Evolutionary conservation across 345 rosid genomes (phyloP), one percentile per base, ranked within the genome.

Genomic region (Sonneratia alba): DNA sequence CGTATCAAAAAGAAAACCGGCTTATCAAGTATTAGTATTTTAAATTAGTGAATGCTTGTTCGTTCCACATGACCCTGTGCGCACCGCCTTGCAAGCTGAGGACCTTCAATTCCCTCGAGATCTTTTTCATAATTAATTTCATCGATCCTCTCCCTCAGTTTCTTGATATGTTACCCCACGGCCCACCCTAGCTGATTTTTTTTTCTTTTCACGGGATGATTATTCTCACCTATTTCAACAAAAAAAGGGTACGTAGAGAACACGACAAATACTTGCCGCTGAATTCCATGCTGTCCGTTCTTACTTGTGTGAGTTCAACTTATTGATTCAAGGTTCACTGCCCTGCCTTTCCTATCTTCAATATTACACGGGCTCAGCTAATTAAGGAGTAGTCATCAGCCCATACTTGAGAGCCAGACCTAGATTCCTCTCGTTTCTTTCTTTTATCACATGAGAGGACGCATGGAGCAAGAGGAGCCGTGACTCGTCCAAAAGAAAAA

Each of bases 31-130:
- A 27, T 27, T 27, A 27, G 0, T 27, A 27, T 27, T 27, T 27
- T 27, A 27, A 27, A 27, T 27, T 27, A 27, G 0, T 1, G 1
- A 27, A 27, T 27, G 32, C 32, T 27, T 38, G 21, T 36, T 16
- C 27, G 18, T 7, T n/a, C 69, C 84, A 75, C 79, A 73, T 77
- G 81, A 72, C 76, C 66, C 71, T 47, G 78, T 57, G 72, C 77
- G 72, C 77, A 78, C 77, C 83, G 77, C 70, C 73, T 66, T 73
- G 80, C 82, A 77, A 83, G 85, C 81, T 72, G 69, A 71, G 75
- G 49, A 68, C 40, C 68, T 72, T 45, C 65, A 51, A 70, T 24
- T 66, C 69, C 67, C n/a, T n/a, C 24, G 53, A 37, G 21, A 34
- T 61, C 19, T 48, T 27, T 27, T 27, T 27, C 32, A 27, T 38